phyloP scores from a whole-genome alignment of 2,329 filamentous ascomycete species.

The Sclerotinia nivalis region DNA sequence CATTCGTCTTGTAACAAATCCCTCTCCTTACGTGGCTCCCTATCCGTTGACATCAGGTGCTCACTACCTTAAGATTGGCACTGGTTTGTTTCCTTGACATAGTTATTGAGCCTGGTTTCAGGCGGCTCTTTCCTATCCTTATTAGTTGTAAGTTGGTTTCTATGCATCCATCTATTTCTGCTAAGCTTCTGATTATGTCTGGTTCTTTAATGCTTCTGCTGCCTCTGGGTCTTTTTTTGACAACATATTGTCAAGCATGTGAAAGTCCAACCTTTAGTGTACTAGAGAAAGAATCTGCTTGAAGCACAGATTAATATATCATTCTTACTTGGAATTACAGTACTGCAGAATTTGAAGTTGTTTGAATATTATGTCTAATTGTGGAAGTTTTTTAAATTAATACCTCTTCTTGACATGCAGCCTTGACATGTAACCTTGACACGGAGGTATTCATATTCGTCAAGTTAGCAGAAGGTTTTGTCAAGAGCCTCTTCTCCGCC shows the following conservation, averaged over 20 bases:
- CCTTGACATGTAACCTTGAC: too few species aligned
- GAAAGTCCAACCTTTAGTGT: background rate
- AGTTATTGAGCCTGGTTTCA: background rate
- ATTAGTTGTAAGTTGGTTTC: background rate
- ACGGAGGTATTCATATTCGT: background rate
- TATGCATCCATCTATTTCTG: background rate
- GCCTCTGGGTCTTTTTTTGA: background rate
- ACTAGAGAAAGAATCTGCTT: background rate
- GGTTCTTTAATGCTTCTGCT: background rate
- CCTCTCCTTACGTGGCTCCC: background rate
- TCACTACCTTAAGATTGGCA: too few species aligned
- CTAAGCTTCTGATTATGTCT: background rate
- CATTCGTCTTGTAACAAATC: background rate
- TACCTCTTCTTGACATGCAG: background rate
- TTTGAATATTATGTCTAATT: background rate
- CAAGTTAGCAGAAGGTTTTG: background rate
- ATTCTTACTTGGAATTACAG: background rate
- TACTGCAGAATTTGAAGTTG: background rate
- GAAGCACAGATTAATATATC: too few species aligned
- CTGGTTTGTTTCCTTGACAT: background rate
- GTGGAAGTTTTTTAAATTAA: background rate
- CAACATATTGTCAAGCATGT: background rate
- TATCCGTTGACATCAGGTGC: background rate
- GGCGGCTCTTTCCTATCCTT: background rate
- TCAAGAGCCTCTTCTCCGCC: background rate